A percentile compares a stretch with the other conserved stretches of the same genome.
These are phyloP conservation scores for Metschnikowia lunata DNA, from an alignment of 805 yeast genomes.

Conservation along the genomic window DNA sequence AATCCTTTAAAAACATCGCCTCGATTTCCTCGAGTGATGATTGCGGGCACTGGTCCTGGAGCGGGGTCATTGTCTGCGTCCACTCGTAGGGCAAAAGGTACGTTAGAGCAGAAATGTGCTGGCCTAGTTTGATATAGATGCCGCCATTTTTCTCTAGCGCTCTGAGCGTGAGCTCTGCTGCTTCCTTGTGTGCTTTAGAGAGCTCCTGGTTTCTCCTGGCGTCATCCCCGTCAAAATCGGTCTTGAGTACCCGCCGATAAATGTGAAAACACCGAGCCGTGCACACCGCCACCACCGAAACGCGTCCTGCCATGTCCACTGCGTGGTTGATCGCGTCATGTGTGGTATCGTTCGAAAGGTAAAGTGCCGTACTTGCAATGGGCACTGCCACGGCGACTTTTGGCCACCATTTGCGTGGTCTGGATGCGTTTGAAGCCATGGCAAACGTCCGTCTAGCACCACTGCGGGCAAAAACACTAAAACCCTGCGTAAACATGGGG, in stretches of 20 bases:
- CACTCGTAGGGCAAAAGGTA: slow-evolving; percentile 88
- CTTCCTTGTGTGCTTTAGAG: slow-evolving; percentile 60
- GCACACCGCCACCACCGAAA: slow-evolving; percentile 62
- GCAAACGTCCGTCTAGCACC: background rate
- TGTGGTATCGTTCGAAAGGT: slow-evolving; percentile 34
- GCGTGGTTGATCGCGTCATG: slow-evolving; percentile 32
- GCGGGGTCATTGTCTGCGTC: slow-evolving; percentile 91
- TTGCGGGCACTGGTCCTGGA: slow-evolving; percentile 86
- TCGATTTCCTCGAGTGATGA: slow-evolving; percentile 68
- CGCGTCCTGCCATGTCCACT: slow-evolving; percentile 42
- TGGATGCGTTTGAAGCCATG: background rate
- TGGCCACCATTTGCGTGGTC: slow-evolving; percentile 5
- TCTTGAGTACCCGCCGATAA: slow-evolving; percentile 56
- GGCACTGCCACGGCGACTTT: slow-evolving; percentile 11
- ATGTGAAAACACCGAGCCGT: slow-evolving; percentile 67
- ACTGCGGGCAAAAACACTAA: background rate
- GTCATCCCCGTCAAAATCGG: slow-evolving; percentile 35
- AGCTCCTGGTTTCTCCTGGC: slow-evolving; percentile 49
- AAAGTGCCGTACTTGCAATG: slow-evolving; percentile 17
- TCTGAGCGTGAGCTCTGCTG: slow-evolving; percentile 72
- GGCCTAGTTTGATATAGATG: slow-evolving; percentile 89
- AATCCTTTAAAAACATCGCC: slow-evolving; percentile 62
- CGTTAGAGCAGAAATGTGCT: slow-evolving; percentile 88
- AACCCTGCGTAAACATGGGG: background rate
- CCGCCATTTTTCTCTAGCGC: slow-evolving; percentile 90